phyloP scores from a whole-genome alignment of 1,284 basidiomycete genomes.

The Ceratobasidium sp. region DNA sequence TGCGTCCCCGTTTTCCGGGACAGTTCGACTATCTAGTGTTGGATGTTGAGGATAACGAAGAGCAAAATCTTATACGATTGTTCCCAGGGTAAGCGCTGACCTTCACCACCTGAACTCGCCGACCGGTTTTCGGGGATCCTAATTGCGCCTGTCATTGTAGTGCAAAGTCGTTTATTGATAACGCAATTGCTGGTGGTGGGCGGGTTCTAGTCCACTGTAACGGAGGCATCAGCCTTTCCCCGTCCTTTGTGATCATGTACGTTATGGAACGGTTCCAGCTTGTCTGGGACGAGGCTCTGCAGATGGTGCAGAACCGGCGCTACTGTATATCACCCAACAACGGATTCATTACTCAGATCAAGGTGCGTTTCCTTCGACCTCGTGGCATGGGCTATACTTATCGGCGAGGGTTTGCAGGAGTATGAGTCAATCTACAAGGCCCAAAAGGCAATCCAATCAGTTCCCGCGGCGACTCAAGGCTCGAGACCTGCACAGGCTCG shows the following conservation, averaged over 20 bases:
- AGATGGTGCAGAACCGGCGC: conserved; percentile 85
- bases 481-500: conserved; percentile 56
- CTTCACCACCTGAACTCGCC: conserved; percentile 29
- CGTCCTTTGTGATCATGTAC: conserved; percentile 90
- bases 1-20: conserved; percentile 83
- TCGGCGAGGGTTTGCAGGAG: conserved; percentile 59
- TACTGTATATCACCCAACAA: conserved; percentile 91
- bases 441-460: conserved; percentile 63
- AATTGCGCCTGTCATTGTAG: conserved; percentile 50
- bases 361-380: conserved; percentile 57
- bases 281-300: conserved; percentile 83
- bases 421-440: conserved; percentile 90
- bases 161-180: conserved; percentile 80
- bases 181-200: conserved; percentile 70
- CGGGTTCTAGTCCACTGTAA: conserved; percentile 91
- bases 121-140: not conserved
- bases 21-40: conserved; percentile 81
- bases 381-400: conserved; percentile 11
- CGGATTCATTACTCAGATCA: conserved; percentile 86
- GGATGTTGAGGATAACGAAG: conserved; percentile 89
- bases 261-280: conserved; percentile 84
- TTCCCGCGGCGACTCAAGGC: conserved; percentile 50
- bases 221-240: conserved; percentile 89
- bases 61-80: conserved; percentile 85
- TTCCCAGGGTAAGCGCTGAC: conserved; percentile 68